Conservation (phyloP, 306 rosid genomes). For the Malus asiatica region DNA sequence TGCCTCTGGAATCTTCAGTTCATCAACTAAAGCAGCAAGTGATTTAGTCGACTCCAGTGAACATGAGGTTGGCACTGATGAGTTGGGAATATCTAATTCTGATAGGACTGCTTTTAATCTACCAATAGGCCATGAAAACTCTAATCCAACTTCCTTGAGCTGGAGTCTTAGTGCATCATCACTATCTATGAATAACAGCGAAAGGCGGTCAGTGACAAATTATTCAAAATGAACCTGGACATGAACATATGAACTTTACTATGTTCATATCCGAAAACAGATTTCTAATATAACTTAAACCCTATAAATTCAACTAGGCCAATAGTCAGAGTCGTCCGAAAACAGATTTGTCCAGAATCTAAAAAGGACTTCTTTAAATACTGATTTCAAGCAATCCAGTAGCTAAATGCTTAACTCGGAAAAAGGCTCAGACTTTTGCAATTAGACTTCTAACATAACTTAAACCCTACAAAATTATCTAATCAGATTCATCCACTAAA, state of each 20-base stretch:
- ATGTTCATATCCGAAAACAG: neutral
- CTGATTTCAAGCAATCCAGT: neutral
- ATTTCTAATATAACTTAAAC: neutral
- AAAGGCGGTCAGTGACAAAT: slow-evolving; percentile 1
- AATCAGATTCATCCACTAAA: neutral
- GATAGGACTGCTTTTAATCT: slow-evolving; percentile 50
- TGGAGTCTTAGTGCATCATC: slow-evolving; percentile 55
- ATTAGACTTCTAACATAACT: neutral
- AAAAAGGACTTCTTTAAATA: neutral
- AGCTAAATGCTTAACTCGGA: neutral
- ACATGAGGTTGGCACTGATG: slow-evolving; percentile 53
- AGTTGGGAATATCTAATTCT: slow-evolving; percentile 20
- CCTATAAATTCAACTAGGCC: neutral
- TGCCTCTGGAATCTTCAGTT: slow-evolving; percentile 61
- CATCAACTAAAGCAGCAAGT: slow-evolving; percentile 57
- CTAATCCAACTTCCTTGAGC: slow-evolving; percentile 56
- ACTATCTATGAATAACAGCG: slow-evolving; percentile 32
- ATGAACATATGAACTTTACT: neutral
- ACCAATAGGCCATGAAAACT: slow-evolving; percentile 73
- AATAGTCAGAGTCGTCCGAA: neutral
- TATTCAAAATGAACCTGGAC: neutral
- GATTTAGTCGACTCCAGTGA: slow-evolving; percentile 48
- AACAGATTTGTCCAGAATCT: neutral
- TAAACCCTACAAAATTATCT: neutral
- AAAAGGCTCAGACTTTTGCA: neutral